Percentiles rank a stretch among this genome's conserved stretches.
phyloP scores from a whole-genome alignment of 495 filamentous ascomycete species.

The Cercophora newfieldiana region DNA sequence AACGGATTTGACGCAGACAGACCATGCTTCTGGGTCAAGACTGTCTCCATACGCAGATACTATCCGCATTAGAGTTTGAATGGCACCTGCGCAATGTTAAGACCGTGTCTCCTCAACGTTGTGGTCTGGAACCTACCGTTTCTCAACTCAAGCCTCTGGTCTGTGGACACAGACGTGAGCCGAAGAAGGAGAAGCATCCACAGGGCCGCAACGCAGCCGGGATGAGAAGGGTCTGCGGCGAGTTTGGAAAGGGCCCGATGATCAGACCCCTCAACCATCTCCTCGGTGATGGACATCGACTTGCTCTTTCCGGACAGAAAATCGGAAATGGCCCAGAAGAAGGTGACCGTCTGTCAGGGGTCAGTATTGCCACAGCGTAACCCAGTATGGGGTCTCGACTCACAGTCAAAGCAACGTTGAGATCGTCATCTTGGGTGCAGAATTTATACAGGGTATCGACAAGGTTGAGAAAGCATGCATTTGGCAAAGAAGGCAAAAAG shows the following conservation, averaged over 20 bases:
- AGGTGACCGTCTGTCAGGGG: conserved; percentile 69
- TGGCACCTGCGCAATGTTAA: conserved; percentile 51
- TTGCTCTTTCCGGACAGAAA: conserved; percentile 61
- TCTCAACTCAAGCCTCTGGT: conserved; percentile 79
- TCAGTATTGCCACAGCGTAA: conserved; percentile 22
- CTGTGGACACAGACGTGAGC: conserved; percentile 72
- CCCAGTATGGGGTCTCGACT: conserved; percentile 16
- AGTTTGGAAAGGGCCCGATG: conserved; percentile 52
- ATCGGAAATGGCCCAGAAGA: conserved; percentile 93
- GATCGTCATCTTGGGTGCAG: conserved; percentile 80
- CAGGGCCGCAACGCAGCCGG: conserved; percentile 61
- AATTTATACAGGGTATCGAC: conserved; percentile 89
- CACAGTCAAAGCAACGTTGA: conserved; percentile 92
- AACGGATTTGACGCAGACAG: conserved; percentile 75
- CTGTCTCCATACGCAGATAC: conserved; percentile 88
- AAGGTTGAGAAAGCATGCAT: conserved; percentile 74
- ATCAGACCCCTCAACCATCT: conserved; percentile 51
- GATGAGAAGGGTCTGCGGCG: conserved; percentile 49
- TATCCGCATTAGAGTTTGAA: conserved; percentile 87
- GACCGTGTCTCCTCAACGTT: too few species aligned
- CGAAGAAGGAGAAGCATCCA: conserved; percentile 85
- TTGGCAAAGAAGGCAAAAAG: conserved; percentile 78
- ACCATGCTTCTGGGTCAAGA: conserved; percentile 77
- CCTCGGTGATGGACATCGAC: conserved; percentile 47
- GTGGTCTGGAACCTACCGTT: conserved; percentile 58